phyloP scores from a whole-genome alignment of 164 flowering plant genomes.

The Nelumbo lutea region DNA sequence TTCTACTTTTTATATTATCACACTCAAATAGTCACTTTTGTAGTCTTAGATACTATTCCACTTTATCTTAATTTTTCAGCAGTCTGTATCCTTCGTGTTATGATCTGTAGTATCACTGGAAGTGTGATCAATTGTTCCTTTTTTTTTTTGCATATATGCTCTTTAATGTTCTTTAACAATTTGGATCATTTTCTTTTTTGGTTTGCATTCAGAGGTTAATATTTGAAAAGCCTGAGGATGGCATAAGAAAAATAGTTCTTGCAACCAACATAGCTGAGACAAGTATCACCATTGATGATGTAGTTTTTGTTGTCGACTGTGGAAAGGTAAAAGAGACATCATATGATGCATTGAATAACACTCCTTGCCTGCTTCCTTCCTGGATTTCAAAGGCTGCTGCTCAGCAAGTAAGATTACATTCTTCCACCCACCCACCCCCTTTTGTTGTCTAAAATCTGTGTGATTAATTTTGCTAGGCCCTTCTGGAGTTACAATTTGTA shows the following conservation, averaged over 20 bases:
- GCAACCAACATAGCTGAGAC: slow-evolving; percentile 99
- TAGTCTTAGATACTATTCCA: too few relatives aligned
- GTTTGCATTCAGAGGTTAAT: slow-evolving; percentile 62
- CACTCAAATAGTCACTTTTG: too few relatives aligned
- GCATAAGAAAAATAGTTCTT: slow-evolving; percentile 85
- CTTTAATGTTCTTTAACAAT: not conserved
- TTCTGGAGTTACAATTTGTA: not conserved
- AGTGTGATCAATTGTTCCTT: not conserved
- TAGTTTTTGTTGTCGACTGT: slow-evolving; percentile 93
- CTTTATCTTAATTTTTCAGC: too few relatives aligned
- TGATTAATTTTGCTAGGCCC: not conserved
- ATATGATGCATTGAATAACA: slow-evolving; percentile 94
- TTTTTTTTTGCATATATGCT: not conserved
- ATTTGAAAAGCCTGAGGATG: slow-evolving; percentile 77
- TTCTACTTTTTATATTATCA: too few relatives aligned
- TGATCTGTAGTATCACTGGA: too few relatives aligned
- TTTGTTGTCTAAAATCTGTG: slow-evolving; percentile 14
- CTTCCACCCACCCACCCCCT: not conserved
- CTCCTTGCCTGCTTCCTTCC: slow-evolving; percentile 94
- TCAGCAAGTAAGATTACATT: slow-evolving; percentile 57
- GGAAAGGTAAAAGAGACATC: slow-evolving; percentile 99
- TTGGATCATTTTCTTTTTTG: not conserved
- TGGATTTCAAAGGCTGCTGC: slow-evolving; percentile 98
- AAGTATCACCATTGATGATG: slow-evolving; percentile 91
- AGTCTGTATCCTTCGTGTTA: too few relatives aligned